Conservation (phyloP, 768 basidiomycete species). For the Paxillus ammoniavirescens region DNA sequence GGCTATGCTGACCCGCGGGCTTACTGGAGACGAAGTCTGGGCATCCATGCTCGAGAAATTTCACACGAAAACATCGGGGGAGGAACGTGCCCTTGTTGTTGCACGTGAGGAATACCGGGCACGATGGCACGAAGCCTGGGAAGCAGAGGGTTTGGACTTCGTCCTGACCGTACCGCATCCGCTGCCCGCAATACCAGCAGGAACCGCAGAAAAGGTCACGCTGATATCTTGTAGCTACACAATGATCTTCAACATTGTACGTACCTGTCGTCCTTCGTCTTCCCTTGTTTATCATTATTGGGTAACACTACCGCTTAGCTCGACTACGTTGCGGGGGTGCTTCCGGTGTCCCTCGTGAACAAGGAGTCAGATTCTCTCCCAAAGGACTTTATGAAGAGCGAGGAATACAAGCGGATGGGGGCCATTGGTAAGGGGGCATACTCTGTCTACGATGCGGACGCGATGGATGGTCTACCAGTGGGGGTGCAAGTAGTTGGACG, state of each 20-base stretch:
- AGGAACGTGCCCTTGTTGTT: slow-evolving; percentile 30
- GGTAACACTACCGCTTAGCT: slow-evolving; percentile 31
- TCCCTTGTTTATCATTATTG: not conserved
- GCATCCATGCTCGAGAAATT: slow-evolving; percentile 35
- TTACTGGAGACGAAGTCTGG: slow-evolving; percentile 23
- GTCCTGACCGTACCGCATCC: slow-evolving; percentile 39
- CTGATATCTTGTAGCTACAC: slow-evolving; percentile 32
- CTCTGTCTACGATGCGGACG: slow-evolving; percentile 53
- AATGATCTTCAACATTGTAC: slow-evolving; percentile 45
- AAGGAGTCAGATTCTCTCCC: slow-evolving; percentile 40
- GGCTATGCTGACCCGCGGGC: slow-evolving; percentile 36
- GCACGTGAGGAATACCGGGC: slow-evolving; percentile 23
- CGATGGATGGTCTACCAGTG: slow-evolving; percentile 67
- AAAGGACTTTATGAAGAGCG: slow-evolving; percentile 23
- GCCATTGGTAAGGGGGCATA: slow-evolving; percentile 46
- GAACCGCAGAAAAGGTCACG: slow-evolving; percentile 33
- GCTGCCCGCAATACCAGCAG: slow-evolving; percentile 37
- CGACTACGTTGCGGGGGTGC: slow-evolving; percentile 57
- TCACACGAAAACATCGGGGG: slow-evolving; percentile 26
- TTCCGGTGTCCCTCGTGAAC: slow-evolving; percentile 57
- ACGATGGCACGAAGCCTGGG: slow-evolving; percentile 39
- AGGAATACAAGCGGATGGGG: slow-evolving; percentile 36
- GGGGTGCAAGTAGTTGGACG: slow-evolving; percentile 65
- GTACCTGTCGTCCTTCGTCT: slow-evolving; percentile 9
- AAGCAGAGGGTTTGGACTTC: slow-evolving; percentile 39